phyloP scores from a whole-genome alignment of 2,329 filamentous ascomycete genomes.

The Penicillium hesseltinei region DNA sequence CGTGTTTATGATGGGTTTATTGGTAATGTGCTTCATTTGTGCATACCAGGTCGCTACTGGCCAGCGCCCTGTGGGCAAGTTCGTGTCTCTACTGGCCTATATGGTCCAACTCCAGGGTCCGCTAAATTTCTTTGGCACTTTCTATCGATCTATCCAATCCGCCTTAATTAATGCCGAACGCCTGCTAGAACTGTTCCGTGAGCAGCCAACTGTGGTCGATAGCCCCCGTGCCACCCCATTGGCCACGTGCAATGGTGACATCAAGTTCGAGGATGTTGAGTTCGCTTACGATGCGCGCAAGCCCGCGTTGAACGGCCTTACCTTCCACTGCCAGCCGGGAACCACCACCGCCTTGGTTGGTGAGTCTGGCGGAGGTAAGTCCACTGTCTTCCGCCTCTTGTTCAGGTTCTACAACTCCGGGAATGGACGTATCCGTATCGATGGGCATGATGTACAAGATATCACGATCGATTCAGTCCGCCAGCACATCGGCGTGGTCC shows the following conservation, averaged over 20 bases:
- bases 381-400: constrained; percentile 89
- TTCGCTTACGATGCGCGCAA: constrained; percentile 89
- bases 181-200: constrained; percentile 93
- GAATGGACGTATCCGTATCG: constrained; percentile 76
- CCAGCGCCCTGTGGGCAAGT: constrained; percentile 65
- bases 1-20: constrained; percentile 74
- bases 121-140: constrained; percentile 86
- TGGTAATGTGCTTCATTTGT: constrained; percentile 69
- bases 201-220: constrained; percentile 87
- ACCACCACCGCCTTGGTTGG: constrained; percentile 95
- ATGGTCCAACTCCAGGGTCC: constrained; percentile 77
- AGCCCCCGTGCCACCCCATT: constrained; percentile 63
- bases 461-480: constrained; percentile 93
- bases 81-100: constrained; percentile 72
- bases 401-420: constrained; percentile 94
- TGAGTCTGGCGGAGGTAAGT: constrained; percentile 95
- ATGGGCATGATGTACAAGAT: constrained; percentile 78
- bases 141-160: constrained; percentile 93
- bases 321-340: constrained; percentile 81
- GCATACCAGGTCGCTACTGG: constrained; percentile 73
- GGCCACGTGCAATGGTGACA: constrained; percentile 70
- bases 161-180: constrained; percentile 97
- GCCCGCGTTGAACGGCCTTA: constrained; percentile 77
- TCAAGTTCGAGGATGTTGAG: constrained; percentile 82
- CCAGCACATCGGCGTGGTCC: constrained; percentile 88